These are phyloP conservation scores for Diutina ranongensis DNA, from an alignment of 1,139 yeast species.

Conservation along the genomic window DNA sequence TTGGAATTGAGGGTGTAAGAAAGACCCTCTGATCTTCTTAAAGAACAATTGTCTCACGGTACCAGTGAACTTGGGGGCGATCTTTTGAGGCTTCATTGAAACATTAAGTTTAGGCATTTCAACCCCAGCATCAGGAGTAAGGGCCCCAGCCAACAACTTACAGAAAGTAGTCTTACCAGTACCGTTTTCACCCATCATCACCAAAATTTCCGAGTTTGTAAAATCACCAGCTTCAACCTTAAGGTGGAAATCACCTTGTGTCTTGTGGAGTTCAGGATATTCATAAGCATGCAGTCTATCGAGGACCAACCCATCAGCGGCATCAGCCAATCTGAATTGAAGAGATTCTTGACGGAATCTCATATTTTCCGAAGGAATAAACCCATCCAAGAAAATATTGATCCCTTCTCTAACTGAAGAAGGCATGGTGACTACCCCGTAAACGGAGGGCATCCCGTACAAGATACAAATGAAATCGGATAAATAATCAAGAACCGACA, in stretches of 20 bases:
- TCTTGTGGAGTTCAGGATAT: slow-evolving; percentile 77
- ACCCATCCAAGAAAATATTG: slow-evolving; percentile 95
- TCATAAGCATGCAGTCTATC: slow-evolving; percentile 71
- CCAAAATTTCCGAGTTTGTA: slow-evolving; percentile 92
- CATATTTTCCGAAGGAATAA: slow-evolving; percentile 91
- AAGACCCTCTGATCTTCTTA: slow-evolving; percentile 89
- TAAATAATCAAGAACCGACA: slow-evolving; percentile 90
- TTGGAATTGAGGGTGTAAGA: slow-evolving; percentile 94
- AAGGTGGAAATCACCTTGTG: slow-evolving; percentile 92
- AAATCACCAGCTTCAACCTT: slow-evolving; percentile 77
- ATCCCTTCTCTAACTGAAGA: slow-evolving; percentile 97
- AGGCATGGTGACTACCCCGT: slow-evolving; percentile 96
- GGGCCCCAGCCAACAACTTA: slow-evolving; percentile 85
- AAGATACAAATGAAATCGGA: slow-evolving; percentile 94
- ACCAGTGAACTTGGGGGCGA: slow-evolving; percentile 97
- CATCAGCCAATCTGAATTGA: slow-evolving; percentile 91
- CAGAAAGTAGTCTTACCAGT: slow-evolving; percentile 98
- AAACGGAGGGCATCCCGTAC: slow-evolving; percentile 95
- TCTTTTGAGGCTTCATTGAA: slow-evolving; percentile 97
- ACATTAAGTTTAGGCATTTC: slow-evolving; percentile 82
- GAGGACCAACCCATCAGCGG: slow-evolving; percentile 62
- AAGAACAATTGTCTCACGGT: slow-evolving; percentile 95
- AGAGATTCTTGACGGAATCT: slow-evolving; percentile 93
- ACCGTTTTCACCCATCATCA: slow-evolving; percentile 99
- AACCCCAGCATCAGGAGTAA: slow-evolving; percentile 51